Evolutionary conservation across 1,139 yeast species (phyloP), one percentile per base, ranked within the genome.

Genomic region (Sporopachydermia cereana): DNA sequence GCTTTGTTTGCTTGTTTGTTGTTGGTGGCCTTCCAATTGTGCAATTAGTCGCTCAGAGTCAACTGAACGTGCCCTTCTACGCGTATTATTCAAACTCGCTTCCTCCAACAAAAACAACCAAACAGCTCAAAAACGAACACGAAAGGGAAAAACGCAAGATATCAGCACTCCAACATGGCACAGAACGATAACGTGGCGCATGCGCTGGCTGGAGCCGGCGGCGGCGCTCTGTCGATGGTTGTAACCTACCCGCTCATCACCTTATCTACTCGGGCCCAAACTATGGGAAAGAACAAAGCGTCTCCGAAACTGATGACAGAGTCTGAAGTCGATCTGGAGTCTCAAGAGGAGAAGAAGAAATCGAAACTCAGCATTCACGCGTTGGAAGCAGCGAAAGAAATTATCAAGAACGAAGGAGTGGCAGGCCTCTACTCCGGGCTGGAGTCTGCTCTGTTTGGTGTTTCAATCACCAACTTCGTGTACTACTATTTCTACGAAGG

Each of bases 131-230:
- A 14, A 25, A 25, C 29, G 14, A 25, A 7, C 14, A 7, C 29
- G 7, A 25, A 7, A 25, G 14, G 14, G 29, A 25, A 25, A 25
- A 14, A 25, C 7, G 12, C 7, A 14, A 7, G 7, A 7, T 25
- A 25, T 7, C 29, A 25, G 29, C 29, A 25, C 14, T 25, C 29
- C 29, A 41, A 5, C 24, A 41, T 41, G 43, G 29, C 43, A 25
- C 41, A 41, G 17, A 3, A 43, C 41, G 69, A 64, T 53, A 63
- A 61, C 45, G 64, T 66, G 22, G 89, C 93, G 36, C 96, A 88
- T 58, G 96, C 96, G 16, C 64, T 88, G 21, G 84, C 95, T 12
- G 96, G 96, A 14, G 95, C 96, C 44, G 83, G 91, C 12, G 95
- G 95, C 31, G 96, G 96, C 21, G 88, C 93, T 39, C 72, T 85